Conservation (phyloP, 345 rosid genomes). For the Dimocarpus longan region DNA sequence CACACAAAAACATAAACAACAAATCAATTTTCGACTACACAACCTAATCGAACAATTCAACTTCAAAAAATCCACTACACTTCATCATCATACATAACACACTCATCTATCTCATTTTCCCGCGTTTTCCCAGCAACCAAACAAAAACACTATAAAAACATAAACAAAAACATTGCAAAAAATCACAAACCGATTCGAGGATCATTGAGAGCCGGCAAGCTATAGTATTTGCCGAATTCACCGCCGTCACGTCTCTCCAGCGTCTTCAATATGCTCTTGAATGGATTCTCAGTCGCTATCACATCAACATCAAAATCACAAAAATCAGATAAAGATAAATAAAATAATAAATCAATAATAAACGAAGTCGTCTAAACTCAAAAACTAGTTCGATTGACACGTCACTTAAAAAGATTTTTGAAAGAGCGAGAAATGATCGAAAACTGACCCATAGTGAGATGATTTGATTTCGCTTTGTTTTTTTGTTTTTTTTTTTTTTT, state of each 20-base stretch:
- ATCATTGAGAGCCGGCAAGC: slow-evolving; percentile 71
- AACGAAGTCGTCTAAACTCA: neutral
- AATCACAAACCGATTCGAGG: slow-evolving; percentile 64
- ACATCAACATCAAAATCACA: slow-evolving; percentile 21
- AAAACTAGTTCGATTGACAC: neutral
- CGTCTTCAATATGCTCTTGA: slow-evolving; percentile 58
- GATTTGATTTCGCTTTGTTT: neutral
- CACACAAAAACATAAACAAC: too few relatives aligned
- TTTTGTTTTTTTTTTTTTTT: neutral
- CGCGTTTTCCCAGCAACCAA: slow-evolving; percentile 9
- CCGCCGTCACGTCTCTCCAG: slow-evolving; percentile 68
- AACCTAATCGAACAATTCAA: neutral
- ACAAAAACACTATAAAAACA: neutral
- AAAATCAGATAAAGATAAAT: neutral
- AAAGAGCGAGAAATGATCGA: neutral
- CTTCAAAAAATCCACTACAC: neutral
- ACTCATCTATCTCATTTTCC: neutral
- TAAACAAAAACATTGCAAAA: neutral
- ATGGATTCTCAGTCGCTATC: slow-evolving; percentile 57
- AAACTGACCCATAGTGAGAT: slow-evolving; percentile 12
- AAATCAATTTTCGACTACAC: too few relatives aligned
- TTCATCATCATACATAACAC: neutral
- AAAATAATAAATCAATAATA: neutral
- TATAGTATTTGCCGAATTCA: slow-evolving; percentile 64
- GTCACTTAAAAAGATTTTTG: neutral